Percentiles rank a stretch among this genome's conserved stretches.
phyloP scores from a whole-genome alignment of 495 filamentous ascomycete species.

The Hypoxylon crocopeplum region DNA sequence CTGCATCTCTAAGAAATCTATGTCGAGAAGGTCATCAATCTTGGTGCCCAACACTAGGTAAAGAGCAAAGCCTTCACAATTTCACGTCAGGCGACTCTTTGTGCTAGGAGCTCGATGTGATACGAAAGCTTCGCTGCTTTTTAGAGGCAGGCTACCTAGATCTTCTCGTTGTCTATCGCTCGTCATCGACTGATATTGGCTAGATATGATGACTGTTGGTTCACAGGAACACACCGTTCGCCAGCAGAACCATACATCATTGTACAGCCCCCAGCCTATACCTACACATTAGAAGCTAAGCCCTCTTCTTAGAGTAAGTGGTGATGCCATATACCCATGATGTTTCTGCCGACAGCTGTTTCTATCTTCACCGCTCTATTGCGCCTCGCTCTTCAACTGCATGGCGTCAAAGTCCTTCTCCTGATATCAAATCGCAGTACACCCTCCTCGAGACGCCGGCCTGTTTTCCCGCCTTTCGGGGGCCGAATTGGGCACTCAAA shows the following conservation, averaged over 20 bases:
- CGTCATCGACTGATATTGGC: constrained; percentile 7
- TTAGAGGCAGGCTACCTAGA: constrained; percentile 1
- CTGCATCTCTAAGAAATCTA: neutral
- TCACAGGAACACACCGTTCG: constrained; percentile 12
- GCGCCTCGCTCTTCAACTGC: constrained; percentile 4
- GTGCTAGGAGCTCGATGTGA: neutral
- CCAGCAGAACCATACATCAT: constrained; percentile 11
- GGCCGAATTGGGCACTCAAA: constrained; percentile 17
- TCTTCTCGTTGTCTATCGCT: neutral
- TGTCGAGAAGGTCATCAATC: neutral
- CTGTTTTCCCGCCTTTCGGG: constrained; percentile 14
- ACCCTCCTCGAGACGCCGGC: constrained; percentile 16
- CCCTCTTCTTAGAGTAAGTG: constrained; percentile 1
- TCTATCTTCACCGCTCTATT: constrained; percentile 23
- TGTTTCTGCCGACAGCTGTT: constrained; percentile 4
- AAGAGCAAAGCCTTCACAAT: neutral
- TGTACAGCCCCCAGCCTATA: constrained; percentile 5
- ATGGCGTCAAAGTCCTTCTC: constrained; percentile 10
- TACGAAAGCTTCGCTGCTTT: neutral
- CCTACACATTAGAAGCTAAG: constrained; percentile 1
- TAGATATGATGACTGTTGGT: constrained; percentile 19
- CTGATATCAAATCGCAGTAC: constrained; percentile 26
- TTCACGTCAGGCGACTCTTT: neutral
- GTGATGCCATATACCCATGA: neutral
- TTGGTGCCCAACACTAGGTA: constrained; percentile 4